Evolutionary conservation across 2,329 filamentous ascomycete species (phyloP), one percentile per base, ranked within the genome.

Genomic region (Pseudogymnoascus sp.): DNA sequence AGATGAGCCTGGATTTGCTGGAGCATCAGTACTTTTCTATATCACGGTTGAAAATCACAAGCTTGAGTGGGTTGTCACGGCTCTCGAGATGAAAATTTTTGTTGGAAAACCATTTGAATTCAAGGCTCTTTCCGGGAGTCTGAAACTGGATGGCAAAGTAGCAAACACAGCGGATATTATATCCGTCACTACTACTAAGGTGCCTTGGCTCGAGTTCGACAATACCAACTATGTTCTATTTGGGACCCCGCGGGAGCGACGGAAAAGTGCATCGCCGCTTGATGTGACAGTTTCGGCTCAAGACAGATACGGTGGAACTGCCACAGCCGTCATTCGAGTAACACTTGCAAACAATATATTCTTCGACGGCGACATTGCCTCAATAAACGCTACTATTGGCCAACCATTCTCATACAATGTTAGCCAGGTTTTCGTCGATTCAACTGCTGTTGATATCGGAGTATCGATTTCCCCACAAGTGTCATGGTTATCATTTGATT

Each of bases 1-100:
- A 0, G 89, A 96, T 71, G 83, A 91, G 16, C 78, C 83, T n/a
- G 91, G 90, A 1, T 96, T 93, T 71, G 83, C 88, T 4, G 88
- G 86, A 1, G 80, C 83, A 8, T 81, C 83, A 1, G 71, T 88
- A 61, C 76, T 79, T 0, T 96, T 96, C 72, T 85, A 86, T 5
- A 82, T 96, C 37, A 79, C 87, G 1, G 85, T 96, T 18, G 88
- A 88, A 52, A 83, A 79, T 61, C 89, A 92, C 73, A 82, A 87
- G 67, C 77, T 96, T 41, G 82, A 82, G 1, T 88, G 89, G 65
- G 80, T 82, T 2, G 79, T 85, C 8, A 80, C 82, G 5, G 71
- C 79, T 7, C 76, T 90, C 61, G 73, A 75, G 2, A 73, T 89
- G 45, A 86, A 86, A 63, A 80, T 85, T 4, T 86, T 80, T 0